A percentile compares a stretch with the other conserved stretches of the same genome.
Conservation (phyloP, 2,329 filamentous ascomycete genomes). For the Colletotrichum coccodes region DNA sequence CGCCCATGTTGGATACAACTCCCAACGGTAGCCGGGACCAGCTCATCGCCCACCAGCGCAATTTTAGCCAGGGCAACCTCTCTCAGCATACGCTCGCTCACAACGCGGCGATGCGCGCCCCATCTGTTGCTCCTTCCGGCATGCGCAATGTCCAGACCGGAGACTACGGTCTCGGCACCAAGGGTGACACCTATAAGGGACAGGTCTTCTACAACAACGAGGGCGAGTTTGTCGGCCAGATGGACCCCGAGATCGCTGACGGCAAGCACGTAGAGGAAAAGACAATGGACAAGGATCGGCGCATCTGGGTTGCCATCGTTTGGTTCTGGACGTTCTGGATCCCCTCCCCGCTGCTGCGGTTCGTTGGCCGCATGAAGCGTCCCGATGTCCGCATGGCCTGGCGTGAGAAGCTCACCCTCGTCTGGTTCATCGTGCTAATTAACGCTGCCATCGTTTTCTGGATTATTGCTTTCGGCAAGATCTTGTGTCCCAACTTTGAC, state of each 20-base stretch:
- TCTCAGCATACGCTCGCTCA: slow-evolving; percentile 63
- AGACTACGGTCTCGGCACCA: slow-evolving; percentile 89
- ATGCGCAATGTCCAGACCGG: slow-evolving; percentile 68
- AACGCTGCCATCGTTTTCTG: slow-evolving; percentile 90
- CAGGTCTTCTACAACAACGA: slow-evolving; percentile 80
- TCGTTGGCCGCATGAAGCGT: slow-evolving; percentile 92
- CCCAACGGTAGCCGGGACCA: slow-evolving; percentile 79
- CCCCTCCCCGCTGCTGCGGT: slow-evolving; percentile 84
- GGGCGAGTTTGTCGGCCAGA: slow-evolving; percentile 72
- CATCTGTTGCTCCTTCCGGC: slow-evolving; percentile 70
- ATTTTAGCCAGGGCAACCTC: slow-evolving; percentile 64
- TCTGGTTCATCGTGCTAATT: slow-evolving; percentile 81
- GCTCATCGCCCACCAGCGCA: slow-evolving; percentile 69
- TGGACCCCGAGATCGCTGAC: slow-evolving; percentile 83
- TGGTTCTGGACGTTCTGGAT: slow-evolving; percentile 96
- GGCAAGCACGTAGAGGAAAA: slow-evolving; percentile 81
- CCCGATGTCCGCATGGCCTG: slow-evolving; percentile 97
- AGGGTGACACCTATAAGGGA: slow-evolving; percentile 82
- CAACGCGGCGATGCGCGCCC: slow-evolving; percentile 53
- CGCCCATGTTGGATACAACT: slow-evolving; percentile 67
- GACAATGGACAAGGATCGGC: slow-evolving; percentile 70
- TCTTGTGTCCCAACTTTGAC: slow-evolving; percentile 91
- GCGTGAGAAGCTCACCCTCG: slow-evolving; percentile 92
- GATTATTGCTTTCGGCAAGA: slow-evolving; percentile 85
- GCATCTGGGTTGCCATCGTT: slow-evolving; percentile 82